Evolutionary conservation across 176 grass and related monocot species (phyloP).

Genomic region (Zea luxurians): DNA sequence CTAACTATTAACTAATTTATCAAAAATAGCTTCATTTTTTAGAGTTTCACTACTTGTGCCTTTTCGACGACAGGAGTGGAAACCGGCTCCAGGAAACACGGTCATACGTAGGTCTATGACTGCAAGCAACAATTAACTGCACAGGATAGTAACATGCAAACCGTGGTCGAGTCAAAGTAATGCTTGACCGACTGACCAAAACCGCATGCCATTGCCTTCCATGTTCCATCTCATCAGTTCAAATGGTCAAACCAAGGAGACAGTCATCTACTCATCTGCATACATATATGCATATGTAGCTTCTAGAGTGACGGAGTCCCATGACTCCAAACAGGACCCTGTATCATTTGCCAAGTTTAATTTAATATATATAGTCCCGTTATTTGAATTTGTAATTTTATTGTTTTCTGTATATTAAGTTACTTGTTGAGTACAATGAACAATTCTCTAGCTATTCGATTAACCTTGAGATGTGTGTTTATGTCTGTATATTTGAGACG

Average conservation of each 20-base stretch:
- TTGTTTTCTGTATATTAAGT: background rate
- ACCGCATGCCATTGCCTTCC: background rate
- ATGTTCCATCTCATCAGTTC: slow-evolving; percentile 20
- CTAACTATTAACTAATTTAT: too few species aligned
- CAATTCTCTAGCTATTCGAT: background rate
- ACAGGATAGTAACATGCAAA: slow-evolving; percentile 14
- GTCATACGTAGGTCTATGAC: slow-evolving; percentile 32
- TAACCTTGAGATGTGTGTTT: background rate
- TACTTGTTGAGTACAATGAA: background rate
- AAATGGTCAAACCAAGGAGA: slow-evolving; percentile 7
- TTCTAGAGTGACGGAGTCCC: slow-evolving; percentile 7
- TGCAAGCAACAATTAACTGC: background rate
- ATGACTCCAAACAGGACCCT: background rate
- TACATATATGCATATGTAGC: background rate
- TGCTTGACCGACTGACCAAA: slow-evolving; percentile 39
- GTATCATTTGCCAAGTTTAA: background rate
- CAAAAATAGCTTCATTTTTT: too few species aligned
- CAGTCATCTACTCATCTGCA: background rate
- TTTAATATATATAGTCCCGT: background rate
- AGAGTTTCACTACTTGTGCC: background rate
- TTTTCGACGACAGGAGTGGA: slow-evolving; percentile 26
- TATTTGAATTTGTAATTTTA: background rate
- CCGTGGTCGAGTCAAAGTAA: slow-evolving; percentile 46
- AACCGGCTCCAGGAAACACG: slow-evolving; percentile 43
- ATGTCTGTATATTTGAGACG: background rate